Conservation (phyloP, 371 early-diverging fungal species). For the Coemansia sp. region DNA sequence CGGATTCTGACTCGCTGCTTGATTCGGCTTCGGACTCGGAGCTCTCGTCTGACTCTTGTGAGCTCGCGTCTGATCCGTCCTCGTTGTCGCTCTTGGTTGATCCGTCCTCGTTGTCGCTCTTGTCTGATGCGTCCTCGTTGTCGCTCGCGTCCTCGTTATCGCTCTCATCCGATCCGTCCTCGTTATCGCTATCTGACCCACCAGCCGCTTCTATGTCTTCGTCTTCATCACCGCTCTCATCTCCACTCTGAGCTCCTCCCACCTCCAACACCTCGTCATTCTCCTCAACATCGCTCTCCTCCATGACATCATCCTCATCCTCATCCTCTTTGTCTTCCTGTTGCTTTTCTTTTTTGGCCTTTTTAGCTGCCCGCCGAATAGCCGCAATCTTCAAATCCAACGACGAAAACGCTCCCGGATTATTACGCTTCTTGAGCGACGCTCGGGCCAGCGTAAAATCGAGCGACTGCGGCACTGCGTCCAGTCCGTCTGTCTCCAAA, state of each 20-base stretch:
- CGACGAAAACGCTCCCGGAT: slow-evolving; percentile 36
- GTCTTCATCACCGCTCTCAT: slow-evolving; percentile 7
- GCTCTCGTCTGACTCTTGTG: too few species aligned
- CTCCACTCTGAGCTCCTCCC: slow-evolving; percentile 3
- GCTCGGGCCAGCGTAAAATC: slow-evolving; percentile 82
- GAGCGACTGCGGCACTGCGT: slow-evolving; percentile 65
- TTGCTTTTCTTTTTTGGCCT: slow-evolving; percentile 52
- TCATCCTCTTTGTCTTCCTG: slow-evolving; percentile 49
- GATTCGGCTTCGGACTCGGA: background rate
- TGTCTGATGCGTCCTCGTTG: too few species aligned
- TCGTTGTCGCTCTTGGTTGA: too few species aligned
- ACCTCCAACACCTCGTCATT: slow-evolving; percentile 21
- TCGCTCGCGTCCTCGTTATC: too few species aligned
- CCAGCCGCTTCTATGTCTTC: slow-evolving; percentile 18
- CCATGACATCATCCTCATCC: slow-evolving; percentile 36
- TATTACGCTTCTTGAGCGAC: slow-evolving; percentile 58
- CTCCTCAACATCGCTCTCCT: slow-evolving; percentile 44
- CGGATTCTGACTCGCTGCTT: slow-evolving; percentile 10
- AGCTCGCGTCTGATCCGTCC: too few species aligned
- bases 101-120: too few species aligned
- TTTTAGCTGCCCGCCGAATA: slow-evolving; percentile 56
- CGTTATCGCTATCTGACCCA: slow-evolving; percentile 3
- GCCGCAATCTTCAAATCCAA: slow-evolving; percentile 72
- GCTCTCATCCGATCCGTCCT: too few species aligned
- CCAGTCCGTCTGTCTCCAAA: slow-evolving; percentile 65